A percentile compares a stretch with the other conserved stretches of the same genome.
phyloP scores from a whole-genome alignment of 1,284 basidiomycete species.

The Puccinia sorghi region DNA sequence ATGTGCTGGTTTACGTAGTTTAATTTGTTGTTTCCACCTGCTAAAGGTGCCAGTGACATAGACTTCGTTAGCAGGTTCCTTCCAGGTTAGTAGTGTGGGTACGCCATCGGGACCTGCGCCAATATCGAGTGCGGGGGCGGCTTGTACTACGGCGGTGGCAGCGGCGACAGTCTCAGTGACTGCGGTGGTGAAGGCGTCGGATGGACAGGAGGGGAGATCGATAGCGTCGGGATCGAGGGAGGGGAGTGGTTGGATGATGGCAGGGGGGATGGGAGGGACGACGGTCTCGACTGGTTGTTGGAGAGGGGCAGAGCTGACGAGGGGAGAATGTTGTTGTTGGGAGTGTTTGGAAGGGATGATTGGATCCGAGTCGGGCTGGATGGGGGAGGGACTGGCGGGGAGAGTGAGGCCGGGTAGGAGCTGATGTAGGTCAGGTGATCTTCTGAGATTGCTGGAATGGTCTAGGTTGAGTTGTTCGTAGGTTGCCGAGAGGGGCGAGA shows the following conservation, averaged over 20 bases:
- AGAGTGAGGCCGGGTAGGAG: neutral
- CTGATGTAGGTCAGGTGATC: neutral
- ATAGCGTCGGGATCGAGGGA: slow-evolving; percentile 17
- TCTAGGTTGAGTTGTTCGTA: neutral
- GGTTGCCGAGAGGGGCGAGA: too few relatives aligned
- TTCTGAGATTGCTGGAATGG: neutral
- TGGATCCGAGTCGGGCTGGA: neutral
- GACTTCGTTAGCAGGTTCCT: slow-evolving; percentile 58
- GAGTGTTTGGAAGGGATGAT: neutral
- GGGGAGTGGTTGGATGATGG: slow-evolving; percentile 42
- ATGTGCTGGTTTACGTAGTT: slow-evolving; percentile 56
- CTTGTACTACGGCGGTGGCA: slow-evolving; percentile 53
- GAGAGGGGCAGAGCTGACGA: slow-evolving; percentile 17
- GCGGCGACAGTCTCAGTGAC: slow-evolving; percentile 54
- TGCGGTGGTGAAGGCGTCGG: slow-evolving; percentile 52
- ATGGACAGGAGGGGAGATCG: neutral
- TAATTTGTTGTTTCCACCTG: slow-evolving; percentile 64
- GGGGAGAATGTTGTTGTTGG: neutral
- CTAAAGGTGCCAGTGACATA: slow-evolving; percentile 66
- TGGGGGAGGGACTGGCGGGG: neutral
- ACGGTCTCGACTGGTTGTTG: slow-evolving; percentile 49
- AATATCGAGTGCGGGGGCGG: slow-evolving; percentile 53
- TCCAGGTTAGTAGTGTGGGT: slow-evolving; percentile 57
- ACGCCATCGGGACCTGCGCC: slow-evolving; percentile 56
- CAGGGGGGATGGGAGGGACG: slow-evolving; percentile 39